Base-by-base conservation (phyloP, 148 eudicot genomes). In the Arctostaphylos glauca region DNA sequence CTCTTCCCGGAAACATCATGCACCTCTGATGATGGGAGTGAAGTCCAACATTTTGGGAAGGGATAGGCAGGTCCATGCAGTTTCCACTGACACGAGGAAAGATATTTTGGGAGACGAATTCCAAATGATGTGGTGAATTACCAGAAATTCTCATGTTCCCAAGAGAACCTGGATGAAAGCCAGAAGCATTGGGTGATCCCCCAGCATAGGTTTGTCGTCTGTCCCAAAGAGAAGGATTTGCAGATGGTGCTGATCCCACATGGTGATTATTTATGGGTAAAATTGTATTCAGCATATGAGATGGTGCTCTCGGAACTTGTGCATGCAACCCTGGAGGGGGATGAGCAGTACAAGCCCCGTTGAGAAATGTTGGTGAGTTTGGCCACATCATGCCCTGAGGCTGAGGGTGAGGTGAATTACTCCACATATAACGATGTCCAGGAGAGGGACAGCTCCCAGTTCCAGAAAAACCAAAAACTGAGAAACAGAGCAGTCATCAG, bases 171-270 rank as follows among this genome's bases (percentile, higher is more conserved):
- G 89, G 91, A 83, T 91, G 91, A 78, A 92, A 89, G 80, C 82
- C 86, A 82, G 94, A 80, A 83, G 93, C 80, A 80, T 90, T 92
- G 68, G 92, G 94, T 19, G 94, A 90, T 38, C 86, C 94, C 83
- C 87, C 89, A 19, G 85, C 86, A 88, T 86, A 89, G 49, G 88
- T 74, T 88, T 86, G 91, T 60, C 86, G 84, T 82, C 91, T 92
- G 74, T 92, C 98, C 97, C 95, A 92, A 60, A 90, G 81, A 87
- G 93, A 92, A 85, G 88, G 88, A 85, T 93, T 90, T n/a, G 87
- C 81, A 73, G 92, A 88, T 53, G 97, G 97, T 53, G 97, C 91
- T 19, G 98, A 92, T 74, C 94, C 98, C 54, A 89, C 92, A 58
- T 91, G 95, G 83, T 89, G 95, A 81, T 85, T 84, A 85, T 83